phyloP scores from a whole-genome alignment of 116 monocot species.

The Zostera marina region DNA sequence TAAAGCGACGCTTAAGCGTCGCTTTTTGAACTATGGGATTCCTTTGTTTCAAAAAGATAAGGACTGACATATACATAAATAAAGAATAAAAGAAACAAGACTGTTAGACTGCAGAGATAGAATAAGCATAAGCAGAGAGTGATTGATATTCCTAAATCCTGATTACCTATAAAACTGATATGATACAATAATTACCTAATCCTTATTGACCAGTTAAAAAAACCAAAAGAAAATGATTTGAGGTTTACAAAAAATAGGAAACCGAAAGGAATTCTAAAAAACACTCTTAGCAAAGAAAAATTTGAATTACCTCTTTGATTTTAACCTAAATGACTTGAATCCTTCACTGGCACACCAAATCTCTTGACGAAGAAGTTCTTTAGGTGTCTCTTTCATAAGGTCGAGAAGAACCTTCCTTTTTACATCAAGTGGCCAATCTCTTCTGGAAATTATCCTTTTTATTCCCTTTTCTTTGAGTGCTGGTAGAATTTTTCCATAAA shows the following conservation, averaged over 20 bases:
- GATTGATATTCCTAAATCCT: no score
- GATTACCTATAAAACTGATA: no score
- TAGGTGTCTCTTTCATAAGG: slow-evolving; percentile 92
- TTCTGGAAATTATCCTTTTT: slow-evolving; percentile 80
- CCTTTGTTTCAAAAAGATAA: no score
- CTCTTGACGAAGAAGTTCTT: slow-evolving; percentile 70
- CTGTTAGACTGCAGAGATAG: neutral
- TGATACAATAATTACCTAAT: no score
- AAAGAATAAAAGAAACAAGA: neutral
- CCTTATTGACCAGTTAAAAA: no score
- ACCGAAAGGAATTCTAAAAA: no score
- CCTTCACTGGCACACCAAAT: slow-evolving; percentile 98
- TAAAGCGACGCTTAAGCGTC: no score
- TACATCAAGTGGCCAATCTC: slow-evolving; percentile 99
- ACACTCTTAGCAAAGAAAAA: no score
- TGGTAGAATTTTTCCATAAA: slow-evolving; percentile 98
- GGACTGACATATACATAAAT: neutral
- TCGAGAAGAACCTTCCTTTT: slow-evolving; percentile 93
- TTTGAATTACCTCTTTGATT: slow-evolving; percentile 50
- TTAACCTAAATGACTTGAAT: slow-evolving; percentile 59
- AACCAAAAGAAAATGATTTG: no score
- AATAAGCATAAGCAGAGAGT: neutral
- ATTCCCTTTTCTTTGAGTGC: slow-evolving; percentile 97
- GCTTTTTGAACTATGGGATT: no score
- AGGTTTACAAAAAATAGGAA: no score